Evolutionary conservation across 2,329 filamentous ascomycete genomes (phyloP), one percentile per base, ranked within the genome.

Genomic region (Aciculosporium take): DNA sequence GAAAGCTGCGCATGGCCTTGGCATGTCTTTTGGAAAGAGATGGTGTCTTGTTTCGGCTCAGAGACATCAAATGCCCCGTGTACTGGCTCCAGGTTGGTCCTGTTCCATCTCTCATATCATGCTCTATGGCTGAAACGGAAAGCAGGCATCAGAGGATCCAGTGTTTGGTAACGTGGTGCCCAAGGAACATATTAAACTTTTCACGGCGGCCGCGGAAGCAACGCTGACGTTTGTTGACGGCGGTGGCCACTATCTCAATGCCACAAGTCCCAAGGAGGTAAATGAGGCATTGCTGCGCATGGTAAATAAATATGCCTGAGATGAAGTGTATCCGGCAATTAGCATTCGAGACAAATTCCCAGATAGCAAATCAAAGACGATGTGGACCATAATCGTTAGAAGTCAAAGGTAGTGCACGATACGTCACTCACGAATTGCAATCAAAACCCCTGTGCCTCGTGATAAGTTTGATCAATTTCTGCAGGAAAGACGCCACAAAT

Each of bases 1-100:
- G 53, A 46, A 69, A 68, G 56, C 52, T 69, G 27, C 57, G 64
- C 38, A 65, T 69, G 56, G 65, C 68, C 0, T 55, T 65, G 5
- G 55, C 60, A 7, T 64, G 60, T 47, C 55, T 74, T 6, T 38
- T 67, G 10, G 64, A 68, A 43, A 54, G 71, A 28, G 69, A 73
- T 40, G 64, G 69, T 1, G 56, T 73, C 5, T 50, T 69, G 7
- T 45, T 60, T n/a, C 58, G 70, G 9, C 43, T 72, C 29, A 46
- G 57, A 17, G 64, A 72, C 45, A 51, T 74, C 44, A 63, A 56
- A 44, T 73, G 69, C 42, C 69, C 69, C 2, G 66, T 74, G 7
- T 61, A 67, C 42, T 73, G 69, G 70, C 56, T 72, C 13, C 68
- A 72, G 51, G 67, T 70, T 55, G 17, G 25, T 31, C 18, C n/a